Evolutionary conservation across 208 protist species (phyloP), one percentile per base, ranked within the genome.

Genomic region (Borovskyia barvae): DNA sequence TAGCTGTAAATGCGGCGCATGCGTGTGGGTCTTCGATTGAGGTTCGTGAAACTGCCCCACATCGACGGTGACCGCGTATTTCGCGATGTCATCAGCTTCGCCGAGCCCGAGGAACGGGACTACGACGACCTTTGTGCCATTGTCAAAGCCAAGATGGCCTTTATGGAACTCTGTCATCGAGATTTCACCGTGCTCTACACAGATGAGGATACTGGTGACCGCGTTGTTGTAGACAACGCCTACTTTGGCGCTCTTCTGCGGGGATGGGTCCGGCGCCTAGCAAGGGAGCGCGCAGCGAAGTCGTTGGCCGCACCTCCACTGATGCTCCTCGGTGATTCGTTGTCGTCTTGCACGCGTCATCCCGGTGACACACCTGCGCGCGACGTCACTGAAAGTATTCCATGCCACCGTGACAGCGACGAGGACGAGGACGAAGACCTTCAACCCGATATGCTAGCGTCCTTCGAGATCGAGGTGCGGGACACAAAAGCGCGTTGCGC

Each of bases 191-290:
- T 87, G 28, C 85, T 94, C 42, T 75, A 81, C 69, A 50, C 50
- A 9, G 79, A 91, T 29, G 78, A 82, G 26, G 41, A 17, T 17
- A 77, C 63, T 17, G 68, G 74, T 1, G 83, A 94, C 54, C 77
- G 81, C n/a, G 42, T 94, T 14, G 87, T 94, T 0, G 84, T 94
- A 0, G 87, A 94, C 51, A 79, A 80, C 49, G 72, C 78, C n/a
- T 85, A 90, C 43, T 82, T 84, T 25, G 59, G 33, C 20, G 59
- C 78, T 28, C 62, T 93, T 11, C 35, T 87, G 4, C 55, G 63
- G 24, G 55, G 57, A 30, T 87, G 81, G 77, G 46, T 22, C 22
- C 66, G 56, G 40, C 40, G 17, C n/a, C 56, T 7, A 12, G 40
- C 64, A 2, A 57, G 46, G 22, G 26, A 56, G 19, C 64, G 49